phyloP scores from a whole-genome alignment of 108 stramenopile genomes.

The Discostella pseudostelligera region DNA sequence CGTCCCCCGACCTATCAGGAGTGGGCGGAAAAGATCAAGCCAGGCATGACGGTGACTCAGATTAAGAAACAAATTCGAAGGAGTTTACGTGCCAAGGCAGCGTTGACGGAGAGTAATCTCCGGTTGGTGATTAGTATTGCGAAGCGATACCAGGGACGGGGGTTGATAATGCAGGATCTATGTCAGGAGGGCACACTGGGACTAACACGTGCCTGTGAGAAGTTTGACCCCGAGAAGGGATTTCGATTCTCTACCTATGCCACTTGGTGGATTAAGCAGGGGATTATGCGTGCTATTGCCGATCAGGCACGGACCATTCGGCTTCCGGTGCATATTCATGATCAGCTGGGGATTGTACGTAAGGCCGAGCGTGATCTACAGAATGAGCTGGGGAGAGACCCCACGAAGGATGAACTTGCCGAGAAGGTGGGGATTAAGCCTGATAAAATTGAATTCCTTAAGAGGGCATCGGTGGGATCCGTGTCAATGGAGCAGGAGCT shows the following conservation, averaged over 20 bases:
- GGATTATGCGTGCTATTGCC: conserved; percentile 92
- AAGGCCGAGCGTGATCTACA: conserved; percentile 74
- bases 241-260: conserved; percentile 97
- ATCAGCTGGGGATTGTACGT: conserved; percentile 66
- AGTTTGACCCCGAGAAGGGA: conserved; percentile 93
- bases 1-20: conserved; percentile 86
- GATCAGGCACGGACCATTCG: conserved; percentile 91
- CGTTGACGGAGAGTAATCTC: conserved; percentile 84
- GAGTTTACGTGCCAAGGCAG: conserved; percentile 81
- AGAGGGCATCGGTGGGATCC: conserved; percentile 62
- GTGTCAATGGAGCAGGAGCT: conserved; percentile 81
- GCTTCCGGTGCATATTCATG: conserved; percentile 91
- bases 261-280: conserved; percentile 97
- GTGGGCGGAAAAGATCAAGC: conserved; percentile 69
- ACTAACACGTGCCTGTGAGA: conserved; percentile 90
- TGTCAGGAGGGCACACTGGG: conserved; percentile 95
- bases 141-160: conserved; percentile 80
- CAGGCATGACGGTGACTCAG: conserved; percentile 77
- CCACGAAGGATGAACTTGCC: conserved; percentile 77
- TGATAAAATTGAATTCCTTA: conserved; percentile 79
- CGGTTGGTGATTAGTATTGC: conserved; percentile 90
- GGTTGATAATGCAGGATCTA: conserved; percentile 86
- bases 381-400: conserved; percentile 68
- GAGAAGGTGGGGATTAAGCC: conserved; percentile 59
- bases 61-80: conserved; percentile 89